Percentiles rank a stretch among this genome's conserved stretches.
phyloP scores from a whole-genome alignment of 2,329 filamentous ascomycete genomes.

The Microascus cirrosus region DNA sequence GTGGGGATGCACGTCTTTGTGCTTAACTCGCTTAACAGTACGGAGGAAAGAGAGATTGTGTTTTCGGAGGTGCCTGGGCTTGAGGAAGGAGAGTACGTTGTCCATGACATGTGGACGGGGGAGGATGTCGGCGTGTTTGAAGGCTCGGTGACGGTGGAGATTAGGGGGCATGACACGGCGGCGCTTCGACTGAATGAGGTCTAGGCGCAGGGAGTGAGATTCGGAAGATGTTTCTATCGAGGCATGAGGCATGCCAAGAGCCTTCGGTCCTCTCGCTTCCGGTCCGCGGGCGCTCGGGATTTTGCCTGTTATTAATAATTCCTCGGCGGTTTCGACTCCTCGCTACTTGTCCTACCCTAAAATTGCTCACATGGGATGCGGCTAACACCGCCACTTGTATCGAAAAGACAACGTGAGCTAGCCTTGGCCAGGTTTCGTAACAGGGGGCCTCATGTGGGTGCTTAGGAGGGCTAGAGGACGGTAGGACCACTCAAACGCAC shows the following conservation, averaged over 20 bases:
- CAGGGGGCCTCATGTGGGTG: no score
- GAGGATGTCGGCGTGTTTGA: conserved; percentile 23
- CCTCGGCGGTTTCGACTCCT: no score
- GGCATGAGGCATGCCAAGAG: background rate
- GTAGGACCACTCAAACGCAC: no score
- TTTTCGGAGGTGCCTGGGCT: conserved; percentile 33
- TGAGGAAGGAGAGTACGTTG: conserved; percentile 18
- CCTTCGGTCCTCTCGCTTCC: no score
- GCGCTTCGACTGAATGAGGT: conserved; percentile 10
- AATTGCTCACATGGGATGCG: no score
- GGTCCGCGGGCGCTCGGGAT: no score
- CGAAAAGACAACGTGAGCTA: no score
- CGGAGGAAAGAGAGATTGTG: conserved; percentile 20
- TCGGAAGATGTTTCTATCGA: background rate
- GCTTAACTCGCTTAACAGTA: conserved; percentile 27
- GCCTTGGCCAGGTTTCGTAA: no score
- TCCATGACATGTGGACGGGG: conserved; percentile 35
- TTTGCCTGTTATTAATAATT: no score
- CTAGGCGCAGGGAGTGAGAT: background rate
- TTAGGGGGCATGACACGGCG: conserved; percentile 23
- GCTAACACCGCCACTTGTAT: no score
- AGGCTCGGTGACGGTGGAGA: conserved; percentile 13
- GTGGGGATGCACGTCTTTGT: conserved; percentile 33
- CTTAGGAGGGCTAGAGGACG: no score
- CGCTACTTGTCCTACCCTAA: no score